Evolutionary conservation across 78 protist genomes (phyloP).

Genomic region (Neovahlkampfia damariscottae): DNA sequence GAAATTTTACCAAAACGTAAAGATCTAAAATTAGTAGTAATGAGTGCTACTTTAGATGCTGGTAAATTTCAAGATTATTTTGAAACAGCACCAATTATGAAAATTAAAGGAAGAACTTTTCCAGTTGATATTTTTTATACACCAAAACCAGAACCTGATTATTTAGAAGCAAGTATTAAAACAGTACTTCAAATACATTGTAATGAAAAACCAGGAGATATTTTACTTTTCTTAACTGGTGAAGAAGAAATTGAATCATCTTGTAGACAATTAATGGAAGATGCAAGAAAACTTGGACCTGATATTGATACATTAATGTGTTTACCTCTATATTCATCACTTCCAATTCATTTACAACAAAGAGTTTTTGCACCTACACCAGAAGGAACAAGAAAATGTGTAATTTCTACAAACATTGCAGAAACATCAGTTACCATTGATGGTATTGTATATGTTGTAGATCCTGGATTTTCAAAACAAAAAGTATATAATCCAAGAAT

Average conservation of each 20-base stretch:
- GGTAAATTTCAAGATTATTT: conserved; percentile 79
- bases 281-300: background rate
- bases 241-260: conserved; percentile 92
- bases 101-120: conserved; percentile 91
- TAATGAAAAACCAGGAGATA: conserved; percentile 78
- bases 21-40: conserved; percentile 89
- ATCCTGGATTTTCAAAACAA: conserved; percentile 97
- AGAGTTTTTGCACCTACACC: conserved; percentile 60
- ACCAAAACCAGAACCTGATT: conserved; percentile 59
- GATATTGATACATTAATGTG: background rate
- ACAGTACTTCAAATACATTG: conserved; percentile 32
- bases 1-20: conserved; percentile 40
- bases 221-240: conserved; percentile 96
- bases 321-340: conserved; percentile 88
- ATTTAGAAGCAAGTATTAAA: conserved; percentile 81
- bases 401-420: conserved; percentile 97
- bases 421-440: conserved; percentile 99
- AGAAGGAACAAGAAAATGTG: conserved; percentile 68
- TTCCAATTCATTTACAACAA: conserved; percentile 89
- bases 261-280: conserved; percentile 64
- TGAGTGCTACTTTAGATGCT: conserved; percentile 96
- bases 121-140: conserved; percentile 80
- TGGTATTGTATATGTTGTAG: conserved; percentile 98
- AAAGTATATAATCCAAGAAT: conserved; percentile 94
- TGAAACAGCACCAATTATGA: conserved; percentile 74